Base-by-base conservation (phyloP, 768 basidiomycete genomes). In the Xerocomellus chrysenteron region DNA sequence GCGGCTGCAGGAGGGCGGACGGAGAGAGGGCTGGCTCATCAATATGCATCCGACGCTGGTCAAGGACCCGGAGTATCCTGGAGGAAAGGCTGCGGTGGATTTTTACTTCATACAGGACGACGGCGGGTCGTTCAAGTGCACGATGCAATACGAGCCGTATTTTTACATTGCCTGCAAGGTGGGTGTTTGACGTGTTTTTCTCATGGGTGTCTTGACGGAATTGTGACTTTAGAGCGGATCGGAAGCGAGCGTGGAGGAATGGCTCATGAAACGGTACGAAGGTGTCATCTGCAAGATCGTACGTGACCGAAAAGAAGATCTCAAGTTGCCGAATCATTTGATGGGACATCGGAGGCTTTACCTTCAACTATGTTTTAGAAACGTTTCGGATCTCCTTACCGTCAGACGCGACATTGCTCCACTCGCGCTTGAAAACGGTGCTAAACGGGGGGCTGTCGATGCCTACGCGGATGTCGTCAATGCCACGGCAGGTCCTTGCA, bases 11-110 rank as follows among this genome's bases (percentile, higher is more conserved):
- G 90, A 95, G 67, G 96, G 95, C 0, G 74, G 78, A 4, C 76
- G 76, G 65, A 84, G 78, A 68, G 89, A 91, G 52, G 97, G 95
- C 2, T 98, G 97, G 97, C 76, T 99, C 67, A 86, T 99, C 59
- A 98, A 98, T 68, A 98, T 99, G 96, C 95, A 96, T 70, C 92
- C 97, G 88, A 97, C 94, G 1, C 74, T 96, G 10, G 73, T 97
- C 16, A 91, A 92, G 71, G 94, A 95, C 65, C 75, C 93, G 7
- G 87, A 91, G 42, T 87, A 87, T 78, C 83, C 91, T 6, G 83
- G 83, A 10, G 97, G 95, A 19, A 86, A 84, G 63, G 87, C 93
- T 2, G 97, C 89, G 8, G 95, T 99, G 13, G 94, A 99, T 64
- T 96, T 85, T 63, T 98, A 96, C 70, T 98, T 99, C 67, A 93